Conservation (phyloP, 2,329 filamentous ascomycete species). For the Boeremia lycopersici region DNA sequence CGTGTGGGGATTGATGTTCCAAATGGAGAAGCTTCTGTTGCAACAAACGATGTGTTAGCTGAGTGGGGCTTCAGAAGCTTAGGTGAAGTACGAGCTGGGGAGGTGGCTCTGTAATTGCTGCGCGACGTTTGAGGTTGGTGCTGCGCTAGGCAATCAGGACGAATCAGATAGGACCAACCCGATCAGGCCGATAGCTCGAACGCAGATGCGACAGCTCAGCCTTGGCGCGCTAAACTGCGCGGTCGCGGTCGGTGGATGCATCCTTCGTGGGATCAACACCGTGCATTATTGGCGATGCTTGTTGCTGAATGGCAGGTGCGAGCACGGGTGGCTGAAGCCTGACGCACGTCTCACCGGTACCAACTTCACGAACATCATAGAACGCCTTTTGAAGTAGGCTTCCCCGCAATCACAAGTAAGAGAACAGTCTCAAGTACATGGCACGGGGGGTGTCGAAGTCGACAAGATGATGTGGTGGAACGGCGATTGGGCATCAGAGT, state of each 20-base stretch:
- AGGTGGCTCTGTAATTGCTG: slow-evolving; percentile 14
- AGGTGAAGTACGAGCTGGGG: slow-evolving; percentile 13
- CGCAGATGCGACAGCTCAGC: slow-evolving; percentile 39
- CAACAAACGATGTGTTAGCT: slow-evolving; percentile 35
- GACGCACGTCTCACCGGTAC: slow-evolving; percentile 23
- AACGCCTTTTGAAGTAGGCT: slow-evolving; percentile 17
- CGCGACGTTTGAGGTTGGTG: slow-evolving; percentile 25
- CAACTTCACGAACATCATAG: slow-evolving; percentile 13
- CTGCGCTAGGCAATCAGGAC: slow-evolving; percentile 26
- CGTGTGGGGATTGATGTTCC: slow-evolving; percentile 21
- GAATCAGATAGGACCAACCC: slow-evolving; percentile 22
- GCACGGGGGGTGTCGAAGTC: slow-evolving; percentile 2
- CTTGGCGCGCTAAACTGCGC: slow-evolving; percentile 7
- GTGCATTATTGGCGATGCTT: slow-evolving; percentile 19
- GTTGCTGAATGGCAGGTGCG: slow-evolving; percentile 25
- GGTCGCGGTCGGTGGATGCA: slow-evolving; percentile 22
- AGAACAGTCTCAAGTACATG: slow-evolving; percentile 11
- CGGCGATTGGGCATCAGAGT: not conserved
- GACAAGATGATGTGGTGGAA: not conserved
- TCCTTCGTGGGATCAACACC: not conserved
- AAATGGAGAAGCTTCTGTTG: slow-evolving; percentile 36
- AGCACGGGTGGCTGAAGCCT: slow-evolving; percentile 25
- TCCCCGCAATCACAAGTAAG: slow-evolving; percentile 13
- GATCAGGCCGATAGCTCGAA: slow-evolving; percentile 24
- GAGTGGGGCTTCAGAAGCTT: slow-evolving; percentile 34